Base-by-base conservation (phyloP, 75 land plant genomes). In the Cunninghamia lanceolata region DNA sequence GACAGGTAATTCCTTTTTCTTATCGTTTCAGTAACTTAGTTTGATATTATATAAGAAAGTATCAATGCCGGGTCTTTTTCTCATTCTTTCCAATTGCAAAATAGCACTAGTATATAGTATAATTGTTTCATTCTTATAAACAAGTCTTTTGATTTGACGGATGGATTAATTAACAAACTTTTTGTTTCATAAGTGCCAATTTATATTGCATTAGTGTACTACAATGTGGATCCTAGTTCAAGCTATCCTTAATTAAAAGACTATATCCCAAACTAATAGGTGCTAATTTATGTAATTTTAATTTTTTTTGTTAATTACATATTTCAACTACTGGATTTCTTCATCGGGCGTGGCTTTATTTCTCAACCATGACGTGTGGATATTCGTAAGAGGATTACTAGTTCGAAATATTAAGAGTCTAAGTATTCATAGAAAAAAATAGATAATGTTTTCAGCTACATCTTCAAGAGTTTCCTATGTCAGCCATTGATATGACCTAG, bases 1-100 rank as follows among this genome's bases (percentile, higher is more conserved):
- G 85, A 90, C 92, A 89, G 90, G 94, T 91, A 74, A 46, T 80
- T 32, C 68, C 82, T 85, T 74, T 35, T 54, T 16, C 53, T 25
- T 34, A n/a, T 40, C 45, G 32, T n/a, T 42, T 80, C 45, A 11
- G 52, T 50, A 50, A 11, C 52, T 50, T 50, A 50, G 1, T 40
- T 28, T 43, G 28, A 21, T 19, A 40, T 8, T 19, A 73, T 77
- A 19, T 77, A 39, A 40, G 80, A 39, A 76, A 77, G 9, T 77
- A 40, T 40, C 80, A 32, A 25, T 77, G 46, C 47, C 4, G 28
- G 34, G 32, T 9, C 10, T 25, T 40, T 42, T n/a, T 80, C n/a
- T 80, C 15, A 28, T 80, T 45, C 13, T 42, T 80, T 43, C 28
- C 28, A 21, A 63, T 63, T 79, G 21, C 30, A 43, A 8, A 79